Base-by-base conservation (phyloP, 108 stramenopile genomes). In the Cylindrotheca closterium region DNA sequence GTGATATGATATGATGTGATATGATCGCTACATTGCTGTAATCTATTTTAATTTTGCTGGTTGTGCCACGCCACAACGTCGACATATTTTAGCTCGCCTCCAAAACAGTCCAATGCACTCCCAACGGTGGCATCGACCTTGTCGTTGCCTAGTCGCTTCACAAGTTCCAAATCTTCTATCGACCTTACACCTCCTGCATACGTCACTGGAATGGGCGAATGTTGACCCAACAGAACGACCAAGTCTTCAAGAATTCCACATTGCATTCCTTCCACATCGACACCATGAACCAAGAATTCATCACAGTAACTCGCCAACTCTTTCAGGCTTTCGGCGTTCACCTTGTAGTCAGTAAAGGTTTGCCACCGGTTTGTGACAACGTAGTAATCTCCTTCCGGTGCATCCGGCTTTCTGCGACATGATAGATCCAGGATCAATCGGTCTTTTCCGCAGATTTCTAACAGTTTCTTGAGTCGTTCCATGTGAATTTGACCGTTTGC, bases 341-440 rank as follows among this genome's bases (percentile, higher is more conserved):
- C 85, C 21, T 63, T 65, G 28, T 84, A 76, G 60, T 93, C 80
- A 1, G 98, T 99, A 62, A 86, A 99, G 18, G 72, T 89, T 81
- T 97, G 97, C 98, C 98, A 99, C 63, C 89, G 70, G 77, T 97
- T 88, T 21, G 96, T 99, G 1, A 97, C 97, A 27, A 97, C 96
- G 71, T 94, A 96, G 4, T 71, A 70, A 26, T 82, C 86, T 18
- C 34, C 55, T 25, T 50, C 55, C 2, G 26, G 27, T 0, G 63
- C 31, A 32, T 64, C 51, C 22, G 75, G 72, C 24, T 79, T 83
- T 56, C 81, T 62, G 7, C 98, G 77, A 72, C 98, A 99, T 30
- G 87, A 90, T 51, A 99, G 65, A 68, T 99, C 98, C 53, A 99
- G 68, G n/a, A 99, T 96, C 27, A 99, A 66, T 15, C 78, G 76